A percentile compares a stretch with the other conserved stretches of the same genome.
phyloP scores from a whole-genome alignment of 2,329 filamentous ascomycete species.

The Ceratocystis alfenasii region DNA sequence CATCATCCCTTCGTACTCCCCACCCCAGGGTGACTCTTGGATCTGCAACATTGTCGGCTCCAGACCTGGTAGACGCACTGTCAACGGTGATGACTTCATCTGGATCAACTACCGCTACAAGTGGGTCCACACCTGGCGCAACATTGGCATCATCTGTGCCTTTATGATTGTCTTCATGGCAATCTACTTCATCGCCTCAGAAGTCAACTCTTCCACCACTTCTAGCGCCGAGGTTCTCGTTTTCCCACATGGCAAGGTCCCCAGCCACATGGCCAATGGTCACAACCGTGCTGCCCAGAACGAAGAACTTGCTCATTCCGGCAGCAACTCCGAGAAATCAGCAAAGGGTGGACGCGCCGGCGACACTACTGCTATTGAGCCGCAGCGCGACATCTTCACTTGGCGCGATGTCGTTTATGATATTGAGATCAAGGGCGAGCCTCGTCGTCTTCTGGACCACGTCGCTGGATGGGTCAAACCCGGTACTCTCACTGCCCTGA shows the following conservation, averaged over 20 bases:
- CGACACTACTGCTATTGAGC: constrained; percentile 28
- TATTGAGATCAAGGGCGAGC: constrained; percentile 59
- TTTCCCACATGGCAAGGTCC: constrained; percentile 46
- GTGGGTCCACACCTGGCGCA: constrained; percentile 50
- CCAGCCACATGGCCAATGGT: constrained; percentile 31
- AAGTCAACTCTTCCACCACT: constrained; percentile 50
- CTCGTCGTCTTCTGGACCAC: constrained; percentile 61
- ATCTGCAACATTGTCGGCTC: constrained; percentile 45
- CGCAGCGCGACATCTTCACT: constrained; percentile 53
- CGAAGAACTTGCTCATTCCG: constrained; percentile 27
- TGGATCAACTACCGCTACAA: constrained; percentile 43
- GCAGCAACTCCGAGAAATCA: constrained; percentile 32
- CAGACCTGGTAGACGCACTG: constrained; percentile 39
- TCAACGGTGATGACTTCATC: constrained; percentile 52
- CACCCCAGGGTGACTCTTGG: constrained; percentile 35
- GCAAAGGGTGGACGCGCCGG: constrained; percentile 24
- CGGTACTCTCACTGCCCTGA: constrained; percentile 70
- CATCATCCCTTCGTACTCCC: constrained; percentile 38
- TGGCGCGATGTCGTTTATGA: constrained; percentile 66
- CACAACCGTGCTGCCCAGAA: constrained; percentile 27
- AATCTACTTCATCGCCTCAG: constrained; percentile 51
- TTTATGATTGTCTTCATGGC: constrained; percentile 54
- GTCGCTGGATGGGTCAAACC: constrained; percentile 85
- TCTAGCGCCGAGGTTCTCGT: constrained; percentile 59
- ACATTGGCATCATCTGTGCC: constrained; percentile 54